These are phyloP conservation scores for Lentinus tigrinus DNA, from an alignment of 768 basidiomycete species.

Conservation along the genomic window DNA sequence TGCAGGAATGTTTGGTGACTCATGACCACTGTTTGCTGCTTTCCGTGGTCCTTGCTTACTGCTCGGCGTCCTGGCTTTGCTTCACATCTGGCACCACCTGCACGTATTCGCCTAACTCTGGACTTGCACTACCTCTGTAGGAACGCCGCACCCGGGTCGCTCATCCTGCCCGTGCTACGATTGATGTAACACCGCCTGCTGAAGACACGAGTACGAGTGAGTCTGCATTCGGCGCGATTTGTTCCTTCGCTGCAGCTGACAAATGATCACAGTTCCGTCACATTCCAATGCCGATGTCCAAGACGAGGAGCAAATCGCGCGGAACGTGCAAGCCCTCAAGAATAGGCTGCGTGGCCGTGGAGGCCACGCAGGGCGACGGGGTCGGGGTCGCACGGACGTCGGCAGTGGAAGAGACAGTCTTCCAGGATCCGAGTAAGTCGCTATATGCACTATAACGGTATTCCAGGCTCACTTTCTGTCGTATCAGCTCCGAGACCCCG, in stretches of 20 bases:
- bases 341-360: constrained; percentile 77
- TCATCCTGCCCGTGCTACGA: constrained; percentile 33
- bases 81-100: too few species aligned
- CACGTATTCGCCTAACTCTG: too few species aligned
- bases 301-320: constrained; percentile 88
- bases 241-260: neutral
- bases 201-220: constrained; percentile 62
- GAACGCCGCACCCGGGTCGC: constrained; percentile 71
- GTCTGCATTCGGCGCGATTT: constrained; percentile 14
- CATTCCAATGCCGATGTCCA: constrained; percentile 50
- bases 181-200: constrained; percentile 46
- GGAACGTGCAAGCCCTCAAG: constrained; percentile 90
- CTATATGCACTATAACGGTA: neutral
- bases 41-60: too few species aligned
- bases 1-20: too few species aligned
- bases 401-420: constrained; percentile 61
- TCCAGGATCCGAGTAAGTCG: constrained; percentile 68
- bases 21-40: too few species aligned
- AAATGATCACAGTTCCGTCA: constrained; percentile 39
- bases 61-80: too few species aligned
- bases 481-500: constrained; percentile 57
- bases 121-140: constrained; percentile 33
- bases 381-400: constrained; percentile 45
- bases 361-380: constrained; percentile 53
- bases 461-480: neutral